phyloP scores from a whole-genome alignment of 179 eudicot species.

The Camellia oleifera region DNA sequence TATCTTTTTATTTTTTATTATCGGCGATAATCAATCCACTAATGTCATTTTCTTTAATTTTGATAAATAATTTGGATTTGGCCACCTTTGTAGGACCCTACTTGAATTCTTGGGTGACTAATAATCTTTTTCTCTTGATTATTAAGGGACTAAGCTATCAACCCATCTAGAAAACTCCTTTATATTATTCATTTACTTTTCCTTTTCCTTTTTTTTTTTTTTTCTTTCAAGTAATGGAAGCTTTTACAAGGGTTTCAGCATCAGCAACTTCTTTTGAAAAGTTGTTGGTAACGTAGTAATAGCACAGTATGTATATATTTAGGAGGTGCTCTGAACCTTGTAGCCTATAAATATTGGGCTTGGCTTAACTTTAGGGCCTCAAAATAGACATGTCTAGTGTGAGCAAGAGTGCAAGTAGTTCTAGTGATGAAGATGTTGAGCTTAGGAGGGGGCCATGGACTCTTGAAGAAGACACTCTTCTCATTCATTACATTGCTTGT shows the following conservation, averaged over 20 bases:
- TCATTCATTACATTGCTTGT: slow-evolving; percentile 39
- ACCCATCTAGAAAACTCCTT: too few relatives aligned
- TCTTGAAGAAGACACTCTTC: slow-evolving; percentile 54
- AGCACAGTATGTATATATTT: neutral
- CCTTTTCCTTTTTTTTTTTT: too few relatives aligned
- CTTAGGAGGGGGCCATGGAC: slow-evolving; percentile 66
- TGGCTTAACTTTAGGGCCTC: neutral
- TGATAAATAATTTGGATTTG: neutral
- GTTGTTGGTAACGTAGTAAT: neutral
- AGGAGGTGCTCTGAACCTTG: neutral
- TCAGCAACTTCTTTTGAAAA: neutral
- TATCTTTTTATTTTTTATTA: neutral
- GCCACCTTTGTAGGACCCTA: neutral
- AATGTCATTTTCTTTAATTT: neutral
- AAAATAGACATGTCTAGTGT: slow-evolving; percentile 12
- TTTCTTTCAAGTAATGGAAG: too few relatives aligned
- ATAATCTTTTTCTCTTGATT: neutral
- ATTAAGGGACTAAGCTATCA: neutral
- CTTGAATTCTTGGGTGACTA: neutral
- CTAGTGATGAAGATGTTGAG: slow-evolving; percentile 21
- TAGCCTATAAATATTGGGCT: neutral
- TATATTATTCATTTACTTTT: too few relatives aligned
- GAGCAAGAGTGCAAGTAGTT: slow-evolving; percentile 9
- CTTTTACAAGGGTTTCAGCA: neutral
- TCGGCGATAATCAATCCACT: neutral